Evolutionary conservation across 495 filamentous ascomycete genomes (phyloP).

Genomic region (Copromyces sp.): DNA sequence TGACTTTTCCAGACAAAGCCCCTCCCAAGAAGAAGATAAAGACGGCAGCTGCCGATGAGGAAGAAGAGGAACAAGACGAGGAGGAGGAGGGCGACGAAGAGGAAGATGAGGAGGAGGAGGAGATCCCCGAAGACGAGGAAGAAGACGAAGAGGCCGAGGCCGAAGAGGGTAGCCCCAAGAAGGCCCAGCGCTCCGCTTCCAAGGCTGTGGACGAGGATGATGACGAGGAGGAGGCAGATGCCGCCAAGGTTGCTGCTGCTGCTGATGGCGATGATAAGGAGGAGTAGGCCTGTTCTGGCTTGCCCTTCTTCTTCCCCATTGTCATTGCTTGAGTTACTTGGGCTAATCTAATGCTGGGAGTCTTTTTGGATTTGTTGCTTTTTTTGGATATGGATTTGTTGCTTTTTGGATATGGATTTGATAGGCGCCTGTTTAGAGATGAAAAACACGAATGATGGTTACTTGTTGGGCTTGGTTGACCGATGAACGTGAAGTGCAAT

Average conservation of each 20-base stretch:
- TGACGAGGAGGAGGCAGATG: conserved; percentile 6
- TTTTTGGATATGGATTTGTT: background rate
- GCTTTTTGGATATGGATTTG: background rate
- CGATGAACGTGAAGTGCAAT: background rate
- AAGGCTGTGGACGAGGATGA: conserved; percentile 26
- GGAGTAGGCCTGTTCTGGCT: conserved; percentile 14
- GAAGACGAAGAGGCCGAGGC: conserved; percentile 16
- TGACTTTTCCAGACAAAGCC: conserved; percentile 20
- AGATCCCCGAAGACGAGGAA: conserved; percentile 21
- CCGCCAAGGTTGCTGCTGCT: conserved; percentile 12
- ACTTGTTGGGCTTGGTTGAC: background rate
- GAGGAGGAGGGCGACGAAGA: conserved; percentile 24
- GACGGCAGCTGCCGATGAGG: conserved; percentile 24
- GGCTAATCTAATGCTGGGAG: background rate
- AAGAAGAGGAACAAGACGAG: conserved; percentile 23
- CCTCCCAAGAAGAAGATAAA: conserved; percentile 41
- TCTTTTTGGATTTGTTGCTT: background rate
- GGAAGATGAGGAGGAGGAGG: conserved; percentile 23
- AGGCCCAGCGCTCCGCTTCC: conserved; percentile 11
- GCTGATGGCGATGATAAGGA: conserved; percentile 24
- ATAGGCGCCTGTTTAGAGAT: background rate
- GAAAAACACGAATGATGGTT: background rate
- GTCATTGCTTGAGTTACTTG: background rate
- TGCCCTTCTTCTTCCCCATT: background rate
- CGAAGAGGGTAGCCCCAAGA: conserved; percentile 9